Conservation (phyloP, 2,329 filamentous ascomycete genomes). For the Paecilomyces sp. region DNA sequence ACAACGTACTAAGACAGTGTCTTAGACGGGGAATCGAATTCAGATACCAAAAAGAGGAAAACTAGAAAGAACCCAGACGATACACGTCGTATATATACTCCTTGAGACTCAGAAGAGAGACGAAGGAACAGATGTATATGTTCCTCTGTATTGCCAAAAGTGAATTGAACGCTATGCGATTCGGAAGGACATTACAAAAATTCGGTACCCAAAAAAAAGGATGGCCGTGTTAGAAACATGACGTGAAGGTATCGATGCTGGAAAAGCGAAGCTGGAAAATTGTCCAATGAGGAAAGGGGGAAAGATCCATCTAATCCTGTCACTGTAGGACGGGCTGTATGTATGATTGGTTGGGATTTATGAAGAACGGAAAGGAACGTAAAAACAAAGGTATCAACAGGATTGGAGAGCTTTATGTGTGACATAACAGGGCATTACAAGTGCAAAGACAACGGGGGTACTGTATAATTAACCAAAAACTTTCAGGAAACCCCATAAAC, state of each 20-base stretch:
- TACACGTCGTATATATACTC: not conserved
- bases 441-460: not conserved
- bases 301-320: not conserved
- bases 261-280: not conserved
- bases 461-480: conserved; percentile 54
- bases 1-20: too few relatives aligned
- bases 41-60: not conserved
- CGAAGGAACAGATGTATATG: not conserved
- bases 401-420: not conserved
- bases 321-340: not conserved
- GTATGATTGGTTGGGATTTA: not conserved
- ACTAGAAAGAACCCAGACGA: not conserved
- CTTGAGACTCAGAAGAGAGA: not conserved
- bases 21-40: too few relatives aligned
- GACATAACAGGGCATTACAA: not conserved
- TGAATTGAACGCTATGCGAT: not conserved
- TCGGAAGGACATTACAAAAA: not conserved
- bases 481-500: conserved; percentile 87
- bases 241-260: not conserved
- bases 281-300: not conserved
- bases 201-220: not conserved
- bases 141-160: not conserved
- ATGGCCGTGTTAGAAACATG: not conserved
- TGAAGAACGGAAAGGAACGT: not conserved
- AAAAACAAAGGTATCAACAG: not conserved